Percentiles rank a stretch among this genome's conserved stretches.
phyloP scores from a whole-genome alignment of 331 rosid genomes.

The Quercus tomentella region DNA sequence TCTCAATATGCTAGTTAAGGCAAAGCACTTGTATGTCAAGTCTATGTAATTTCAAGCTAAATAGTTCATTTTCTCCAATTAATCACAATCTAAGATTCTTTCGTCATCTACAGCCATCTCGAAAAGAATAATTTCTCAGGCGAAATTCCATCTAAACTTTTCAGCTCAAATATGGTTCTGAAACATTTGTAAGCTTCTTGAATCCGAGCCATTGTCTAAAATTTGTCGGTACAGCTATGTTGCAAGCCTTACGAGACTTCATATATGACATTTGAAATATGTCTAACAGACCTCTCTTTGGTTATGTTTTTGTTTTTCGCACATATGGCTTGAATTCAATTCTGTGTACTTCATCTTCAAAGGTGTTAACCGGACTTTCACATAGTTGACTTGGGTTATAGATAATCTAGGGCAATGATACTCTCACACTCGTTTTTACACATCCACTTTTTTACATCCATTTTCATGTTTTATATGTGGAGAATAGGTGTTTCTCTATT shows the following conservation, averaged over 20 bases:
- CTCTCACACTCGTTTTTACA: too few species aligned
- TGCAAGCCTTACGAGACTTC: neutral
- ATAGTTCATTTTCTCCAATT: neutral
- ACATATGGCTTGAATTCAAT: too few species aligned
- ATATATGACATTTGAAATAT: neutral
- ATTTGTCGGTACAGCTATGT: neutral
- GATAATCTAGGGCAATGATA: too few species aligned
- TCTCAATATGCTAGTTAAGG: conserved; percentile 46
- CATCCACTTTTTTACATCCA: too few species aligned
- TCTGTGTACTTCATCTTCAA: too few species aligned
- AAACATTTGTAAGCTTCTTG: conserved; percentile 52
- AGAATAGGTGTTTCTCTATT: too few species aligned
- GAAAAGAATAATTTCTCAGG: conserved; percentile 58
- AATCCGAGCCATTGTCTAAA: neutral
- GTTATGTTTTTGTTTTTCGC: too few species aligned
- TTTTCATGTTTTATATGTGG: too few species aligned
- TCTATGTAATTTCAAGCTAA: neutral
- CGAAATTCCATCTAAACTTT: conserved; percentile 47
- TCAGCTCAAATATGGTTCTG: conserved; percentile 50
- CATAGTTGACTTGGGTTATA: too few species aligned
- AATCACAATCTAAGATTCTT: conserved; percentile 12
- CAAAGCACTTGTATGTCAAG: conserved; percentile 65
- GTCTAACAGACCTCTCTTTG: neutral
- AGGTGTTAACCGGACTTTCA: too few species aligned
- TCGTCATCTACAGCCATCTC: conserved; percentile 51